phyloP scores from a whole-genome alignment of 441 rosid species.

The Gossypium davidsonii region DNA sequence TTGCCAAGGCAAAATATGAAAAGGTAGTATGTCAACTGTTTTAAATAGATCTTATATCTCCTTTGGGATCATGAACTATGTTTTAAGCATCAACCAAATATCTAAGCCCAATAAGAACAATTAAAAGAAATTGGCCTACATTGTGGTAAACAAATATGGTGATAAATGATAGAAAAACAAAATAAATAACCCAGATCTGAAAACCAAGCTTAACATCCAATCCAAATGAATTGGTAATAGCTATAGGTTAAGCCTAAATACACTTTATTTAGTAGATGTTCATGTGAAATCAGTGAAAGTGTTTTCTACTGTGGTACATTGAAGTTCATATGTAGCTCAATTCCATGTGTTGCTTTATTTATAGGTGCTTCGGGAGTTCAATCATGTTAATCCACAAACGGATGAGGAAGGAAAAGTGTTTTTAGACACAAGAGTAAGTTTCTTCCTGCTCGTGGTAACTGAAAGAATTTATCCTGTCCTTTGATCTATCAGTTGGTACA shows the following conservation, averaged over 20 bases:
- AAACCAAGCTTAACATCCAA: neutral
- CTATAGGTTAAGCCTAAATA: neutral
- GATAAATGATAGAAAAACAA: neutral
- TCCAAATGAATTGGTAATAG: neutral
- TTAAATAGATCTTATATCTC: neutral
- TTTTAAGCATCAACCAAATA: neutral
- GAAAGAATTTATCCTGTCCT: neutral
- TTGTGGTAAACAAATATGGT: neutral
- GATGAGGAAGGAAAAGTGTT: constrained; percentile 92
- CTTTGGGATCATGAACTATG: neutral
- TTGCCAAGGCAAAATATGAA: constrained; percentile 93
- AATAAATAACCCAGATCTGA: neutral
- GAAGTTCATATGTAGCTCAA: neutral
- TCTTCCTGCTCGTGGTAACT: constrained; percentile 5
- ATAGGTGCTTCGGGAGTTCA: constrained; percentile 93
- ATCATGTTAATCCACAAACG: constrained; percentile 97
- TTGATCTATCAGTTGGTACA: neutral
- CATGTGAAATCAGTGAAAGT: neutral
- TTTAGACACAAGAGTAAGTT: constrained; percentile 55
- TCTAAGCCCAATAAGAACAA: neutral
- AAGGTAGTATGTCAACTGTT: constrained; percentile 44
- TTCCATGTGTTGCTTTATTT: constrained; percentile 6
- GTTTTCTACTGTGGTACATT: neutral
- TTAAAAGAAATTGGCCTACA: neutral
- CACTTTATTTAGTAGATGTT: neutral